Base-by-base conservation (phyloP, 495 filamentous ascomycete species). In the Penicillium psychrofluorescens region DNA sequence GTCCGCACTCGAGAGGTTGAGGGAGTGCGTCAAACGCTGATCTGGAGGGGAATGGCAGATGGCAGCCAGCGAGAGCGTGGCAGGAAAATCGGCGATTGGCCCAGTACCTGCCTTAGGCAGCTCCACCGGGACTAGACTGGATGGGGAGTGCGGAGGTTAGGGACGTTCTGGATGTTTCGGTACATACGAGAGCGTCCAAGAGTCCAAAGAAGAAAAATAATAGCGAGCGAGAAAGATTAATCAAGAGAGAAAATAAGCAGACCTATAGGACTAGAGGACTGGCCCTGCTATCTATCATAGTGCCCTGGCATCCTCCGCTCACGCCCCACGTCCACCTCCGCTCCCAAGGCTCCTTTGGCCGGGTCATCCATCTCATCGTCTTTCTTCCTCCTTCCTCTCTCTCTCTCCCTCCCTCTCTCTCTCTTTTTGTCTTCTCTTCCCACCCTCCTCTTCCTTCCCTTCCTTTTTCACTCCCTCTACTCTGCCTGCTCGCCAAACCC, bases 101-200 rank as follows among this genome's bases (percentile, higher is more conserved):
- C 34, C 29, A 46, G 54, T 58, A 55, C 54, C 51, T 55, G 51
- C 50, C 43, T 59, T 51, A 48, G 54, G 57, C 58, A 55, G 57
- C 52, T 47, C 39, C 31, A 39, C 38, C 29, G 37, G 15, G 37
- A 11, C 44, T 38, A 40, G 39, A 44, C 45, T 41, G 32, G 31
- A 36, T 37, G 40, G 41, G 45, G 45, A 29, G 11, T 7, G 28
- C 3, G 8, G 29, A 38, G 29, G 37, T 40, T 40, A 22, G 27
- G 36, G 41, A 6, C 33, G 43, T 54, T 59, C 53, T 56, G 56
- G 56, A 59, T 39, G 50, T 40, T 53, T 53, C 46, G 32, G 10
- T 34, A 12, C 32, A 34, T 34, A 10, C n/a, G 32, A 10, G 32
- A 10, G 9, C 1, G 31, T 22, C 22, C 15, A 16, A 16, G 15